These are phyloP conservation scores for Fraxinus sp. DNA, from an alignment of 305 asterid genomes.

Conservation along the genomic window DNA sequence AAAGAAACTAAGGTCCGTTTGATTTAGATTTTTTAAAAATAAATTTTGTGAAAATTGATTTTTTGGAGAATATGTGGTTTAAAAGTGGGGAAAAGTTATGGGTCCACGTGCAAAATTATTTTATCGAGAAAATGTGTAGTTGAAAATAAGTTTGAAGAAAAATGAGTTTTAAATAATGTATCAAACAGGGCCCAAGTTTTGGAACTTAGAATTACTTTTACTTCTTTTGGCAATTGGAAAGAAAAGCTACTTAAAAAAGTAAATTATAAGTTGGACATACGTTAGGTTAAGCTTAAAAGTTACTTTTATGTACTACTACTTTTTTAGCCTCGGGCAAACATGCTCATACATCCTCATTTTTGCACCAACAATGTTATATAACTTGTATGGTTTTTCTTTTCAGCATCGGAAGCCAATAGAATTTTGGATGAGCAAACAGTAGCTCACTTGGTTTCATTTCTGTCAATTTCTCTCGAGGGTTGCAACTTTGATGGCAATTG, in stretches of 20 bases:
- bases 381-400: constrained; percentile 14
- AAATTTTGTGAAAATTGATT: not conserved
- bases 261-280: not conserved
- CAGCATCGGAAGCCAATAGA: constrained; percentile 80
- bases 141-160: no score
- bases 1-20: not conserved
- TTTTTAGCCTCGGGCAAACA: not conserved
- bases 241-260: not conserved
- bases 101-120: not conserved
- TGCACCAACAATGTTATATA: not conserved
- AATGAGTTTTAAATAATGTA: not conserved
- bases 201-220: not conserved
- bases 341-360: not conserved
- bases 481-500: not conserved
- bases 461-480: not conserved
- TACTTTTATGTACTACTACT: not conserved
- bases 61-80: not conserved
- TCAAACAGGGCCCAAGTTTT: not conserved
- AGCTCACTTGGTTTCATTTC: not conserved
- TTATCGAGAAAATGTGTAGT: not conserved
- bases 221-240: not conserved
- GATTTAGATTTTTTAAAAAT: not conserved
- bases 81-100: not conserved
- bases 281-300: not conserved
- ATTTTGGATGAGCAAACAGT: constrained; percentile 40